Evolutionary conservation across 192 early-diverging fungal species (phyloP), one percentile per base, ranked within the genome.

Genomic region (Backusella sp.): DNA sequence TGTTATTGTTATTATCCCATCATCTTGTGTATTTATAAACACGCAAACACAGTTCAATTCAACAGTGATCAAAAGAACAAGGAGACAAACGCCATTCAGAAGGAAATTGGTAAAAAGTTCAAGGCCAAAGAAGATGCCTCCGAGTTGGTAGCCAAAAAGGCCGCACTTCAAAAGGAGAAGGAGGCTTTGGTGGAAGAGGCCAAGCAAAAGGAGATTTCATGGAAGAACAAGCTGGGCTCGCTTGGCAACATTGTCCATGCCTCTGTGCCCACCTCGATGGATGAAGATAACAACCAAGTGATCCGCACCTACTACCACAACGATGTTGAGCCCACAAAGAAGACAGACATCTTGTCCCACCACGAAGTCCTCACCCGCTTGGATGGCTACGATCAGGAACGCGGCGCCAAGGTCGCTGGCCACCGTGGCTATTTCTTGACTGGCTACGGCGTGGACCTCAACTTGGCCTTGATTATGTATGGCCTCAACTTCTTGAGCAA

Each of bases 361-460:
- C 94, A 98, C 77, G 97, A 99, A 86, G 94, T 99, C 5, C 84
- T 99, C 81, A 89, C 94, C 76, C 91, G 94, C 74, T 85, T 99
- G 49, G 95, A 89, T 72, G 96, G 94, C 36, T 98, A 93, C 80
- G 97, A 98, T 76, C 85, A 90, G 70, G 90, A 93, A 69, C 88
- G 97, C 76, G 97, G 96, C 82, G 90, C 94, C 75, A 97, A 97
- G 72, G 92, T 99, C 46, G 96, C 98, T 30, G 97, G 97, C 17
- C 98, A 99, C 87, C 96, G 98, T 75, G 98, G 96, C n/a, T 99
- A 96, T 82, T 99, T 99, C 85, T 88, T 99, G 73, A 96, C 93
- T 8, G 95, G 95, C 49, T 91, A 89, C 6, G 98, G 97, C 82
- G 97, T 99, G 32, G 96, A 98, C 77, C 87, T 99, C 74, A 98